phyloP scores from a whole-genome alignment of 495 filamentous ascomycete species.

The Aspergillus asperescens region DNA sequence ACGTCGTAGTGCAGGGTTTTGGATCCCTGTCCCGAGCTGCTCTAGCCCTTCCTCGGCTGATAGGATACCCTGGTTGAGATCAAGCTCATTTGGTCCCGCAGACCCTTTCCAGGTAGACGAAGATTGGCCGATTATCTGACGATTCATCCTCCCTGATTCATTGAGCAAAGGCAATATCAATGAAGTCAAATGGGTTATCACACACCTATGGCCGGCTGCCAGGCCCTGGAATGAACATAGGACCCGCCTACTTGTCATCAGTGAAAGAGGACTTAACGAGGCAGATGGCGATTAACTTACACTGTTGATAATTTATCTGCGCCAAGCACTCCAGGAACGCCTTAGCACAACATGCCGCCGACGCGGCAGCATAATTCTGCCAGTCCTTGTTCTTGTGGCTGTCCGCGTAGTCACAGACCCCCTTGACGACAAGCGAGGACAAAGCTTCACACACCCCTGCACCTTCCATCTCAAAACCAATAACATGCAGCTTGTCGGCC shows the following conservation, averaged over 20 bases:
- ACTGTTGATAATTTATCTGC: not conserved
- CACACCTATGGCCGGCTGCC: too few species aligned
- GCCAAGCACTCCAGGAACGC: conserved; percentile 15
- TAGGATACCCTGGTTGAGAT: not conserved
- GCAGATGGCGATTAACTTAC: not conserved
- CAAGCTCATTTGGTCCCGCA: too few species aligned
- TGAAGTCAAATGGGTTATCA: too few species aligned
- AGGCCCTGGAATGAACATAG: not conserved
- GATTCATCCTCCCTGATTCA: too few species aligned
- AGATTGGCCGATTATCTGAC: not conserved
- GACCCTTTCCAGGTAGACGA: not conserved
- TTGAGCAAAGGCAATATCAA: too few species aligned
- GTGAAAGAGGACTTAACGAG: too few species aligned
- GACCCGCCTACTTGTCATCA: not conserved
- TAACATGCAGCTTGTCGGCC: conserved; percentile 12
- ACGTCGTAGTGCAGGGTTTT: not conserved
- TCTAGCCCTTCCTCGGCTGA: not conserved
- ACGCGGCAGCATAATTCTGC: conserved; percentile 37
- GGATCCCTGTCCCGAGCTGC: not conserved
- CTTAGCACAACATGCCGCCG: conserved; percentile 28
- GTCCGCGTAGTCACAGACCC: conserved; percentile 40
- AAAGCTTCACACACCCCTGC: conserved; percentile 35
- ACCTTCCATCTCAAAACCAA: conserved; percentile 42
- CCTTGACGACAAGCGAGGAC: conserved; percentile 35
- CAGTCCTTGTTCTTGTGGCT: conserved; percentile 42